Evolutionary conservation across 2,329 filamentous ascomycete genomes (phyloP).

Genomic region (Microcera coccophila): DNA sequence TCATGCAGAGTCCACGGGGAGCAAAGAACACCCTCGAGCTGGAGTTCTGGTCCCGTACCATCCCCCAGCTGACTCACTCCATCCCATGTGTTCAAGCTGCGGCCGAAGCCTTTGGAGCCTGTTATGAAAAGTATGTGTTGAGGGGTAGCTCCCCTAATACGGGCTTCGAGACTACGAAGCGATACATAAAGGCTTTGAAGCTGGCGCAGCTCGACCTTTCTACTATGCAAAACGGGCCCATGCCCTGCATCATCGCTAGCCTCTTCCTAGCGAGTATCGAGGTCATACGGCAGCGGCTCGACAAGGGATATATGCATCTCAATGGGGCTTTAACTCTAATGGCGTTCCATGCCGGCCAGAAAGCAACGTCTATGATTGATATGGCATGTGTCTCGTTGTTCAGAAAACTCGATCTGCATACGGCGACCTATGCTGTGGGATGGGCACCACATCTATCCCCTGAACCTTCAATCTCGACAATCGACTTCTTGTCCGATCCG

Average conservation of each 20-base stretch:
- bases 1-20: conserved; percentile 13
- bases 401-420: conserved; percentile 18
- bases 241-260: conserved; percentile 18
- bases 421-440: conserved; percentile 13
- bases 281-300: conserved; percentile 11
- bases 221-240: conserved; percentile 4
- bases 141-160: neutral
- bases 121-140: conserved; percentile 16
- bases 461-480: neutral
- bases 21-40: conserved; percentile 12
- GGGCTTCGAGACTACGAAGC: conserved; percentile 6
- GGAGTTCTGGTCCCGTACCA: conserved; percentile 15
- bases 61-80: conserved; percentile 14
- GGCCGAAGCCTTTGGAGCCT: conserved; percentile 14
- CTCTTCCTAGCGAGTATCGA: conserved; percentile 13
- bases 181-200: conserved; percentile 11
- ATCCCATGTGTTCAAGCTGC: conserved; percentile 17
- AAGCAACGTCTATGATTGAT: neutral
- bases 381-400: conserved; percentile 8
- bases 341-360: conserved; percentile 3
- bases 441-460: conserved; percentile 12
- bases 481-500: neutral
- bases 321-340: conserved; percentile 12
- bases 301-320: conserved; percentile 9
- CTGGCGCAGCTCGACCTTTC: conserved; percentile 15